Conservation (phyloP, 495 filamentous ascomycete species). For the Trichoderma parareesei region DNA sequence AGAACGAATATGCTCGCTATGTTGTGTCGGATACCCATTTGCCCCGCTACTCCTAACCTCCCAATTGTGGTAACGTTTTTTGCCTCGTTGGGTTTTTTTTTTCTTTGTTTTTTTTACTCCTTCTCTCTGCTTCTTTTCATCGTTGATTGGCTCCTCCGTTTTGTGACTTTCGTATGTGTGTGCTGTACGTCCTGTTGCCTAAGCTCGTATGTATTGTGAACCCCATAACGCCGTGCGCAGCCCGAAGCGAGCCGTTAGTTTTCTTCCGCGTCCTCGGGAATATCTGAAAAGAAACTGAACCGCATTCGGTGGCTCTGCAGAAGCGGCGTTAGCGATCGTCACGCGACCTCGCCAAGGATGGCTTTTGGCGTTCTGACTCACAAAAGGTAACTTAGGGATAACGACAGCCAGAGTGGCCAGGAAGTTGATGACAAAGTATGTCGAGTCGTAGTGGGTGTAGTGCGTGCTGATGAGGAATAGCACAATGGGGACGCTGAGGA, state of each 20-base stretch:
- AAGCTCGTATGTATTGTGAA: conserved; percentile 3
- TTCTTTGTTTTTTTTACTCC: not conserved
- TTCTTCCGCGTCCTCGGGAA: conserved; percentile 39
- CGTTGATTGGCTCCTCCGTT: no score
- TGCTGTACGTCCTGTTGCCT: conserved; percentile 8
- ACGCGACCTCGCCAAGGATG: not conserved
- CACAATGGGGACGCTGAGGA: conserved; percentile 86
- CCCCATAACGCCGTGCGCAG: conserved; percentile 7
- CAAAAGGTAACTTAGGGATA: conserved; percentile 90
- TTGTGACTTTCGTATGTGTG: not conserved
- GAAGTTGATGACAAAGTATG: conserved; percentile 95
- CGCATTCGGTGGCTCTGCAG: conserved; percentile 62
- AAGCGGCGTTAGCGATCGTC: conserved; percentile 14
- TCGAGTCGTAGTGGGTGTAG: conserved; percentile 95
- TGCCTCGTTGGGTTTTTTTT: not conserved
- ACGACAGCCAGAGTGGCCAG: conserved; percentile 84
- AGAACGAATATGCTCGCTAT: conserved; percentile 8
- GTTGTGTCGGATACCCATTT: conserved; percentile 8
- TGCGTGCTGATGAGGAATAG: conserved; percentile 95
- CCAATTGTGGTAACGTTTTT: not conserved
- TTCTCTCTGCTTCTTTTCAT: no score
- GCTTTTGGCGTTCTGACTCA: conserved; percentile 39
- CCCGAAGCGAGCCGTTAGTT: not conserved
- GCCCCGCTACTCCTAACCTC: conserved; percentile 8
- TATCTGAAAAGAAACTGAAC: conserved; percentile 55